phyloP scores from a whole-genome alignment of 257 asterid species.

The Solanum sejunctum region DNA sequence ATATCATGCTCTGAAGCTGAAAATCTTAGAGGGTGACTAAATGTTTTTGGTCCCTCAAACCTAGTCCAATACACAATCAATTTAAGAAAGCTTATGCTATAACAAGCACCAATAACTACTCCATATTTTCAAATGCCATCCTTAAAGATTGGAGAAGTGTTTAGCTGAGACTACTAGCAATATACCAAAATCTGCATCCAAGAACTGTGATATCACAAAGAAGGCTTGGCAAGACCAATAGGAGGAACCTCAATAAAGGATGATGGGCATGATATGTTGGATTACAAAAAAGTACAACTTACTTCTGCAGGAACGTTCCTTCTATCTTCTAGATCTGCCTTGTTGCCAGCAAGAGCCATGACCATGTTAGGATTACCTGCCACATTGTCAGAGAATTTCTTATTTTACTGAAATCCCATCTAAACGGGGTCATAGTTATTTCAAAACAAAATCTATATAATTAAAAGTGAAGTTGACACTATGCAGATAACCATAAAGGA shows the following conservation, averaged over 20 bases:
- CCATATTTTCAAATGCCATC: neutral
- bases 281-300: constrained; percentile 12
- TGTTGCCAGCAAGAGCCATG: constrained; percentile 90
- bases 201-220: neutral
- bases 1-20: neutral
- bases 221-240: neutral
- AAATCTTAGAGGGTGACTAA: neutral
- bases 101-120: neutral
- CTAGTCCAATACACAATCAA: neutral
- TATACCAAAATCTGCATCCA: neutral
- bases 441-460: neutral
- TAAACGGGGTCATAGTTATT: neutral
- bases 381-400: neutral
- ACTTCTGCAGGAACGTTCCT: constrained; percentile 73
- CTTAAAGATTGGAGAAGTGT: neutral
- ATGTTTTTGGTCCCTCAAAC: neutral
- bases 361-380: constrained; percentile 86
- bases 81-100: neutral
- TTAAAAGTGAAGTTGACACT: neutral
- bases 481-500: neutral
- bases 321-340: constrained; percentile 82
- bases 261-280: neutral
- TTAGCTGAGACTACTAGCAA: neutral
- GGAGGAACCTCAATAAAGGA: neutral
- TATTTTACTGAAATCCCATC: neutral